Evolutionary conservation across 1,284 basidiomycete species (phyloP).

Genomic region (Rhodotorula sp.): DNA sequence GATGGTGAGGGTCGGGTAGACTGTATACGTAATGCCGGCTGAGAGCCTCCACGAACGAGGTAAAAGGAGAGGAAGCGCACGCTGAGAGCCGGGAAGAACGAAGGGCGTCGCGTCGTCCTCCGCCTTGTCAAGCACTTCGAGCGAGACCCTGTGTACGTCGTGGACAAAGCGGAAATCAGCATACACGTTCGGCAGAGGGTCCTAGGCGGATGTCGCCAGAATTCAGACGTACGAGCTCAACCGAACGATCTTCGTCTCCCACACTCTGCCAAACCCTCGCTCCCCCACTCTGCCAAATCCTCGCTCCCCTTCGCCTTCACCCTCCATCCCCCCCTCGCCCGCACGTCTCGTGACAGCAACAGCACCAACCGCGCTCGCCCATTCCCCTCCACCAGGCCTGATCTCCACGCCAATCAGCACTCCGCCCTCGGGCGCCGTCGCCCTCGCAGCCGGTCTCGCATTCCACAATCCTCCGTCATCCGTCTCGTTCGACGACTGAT

Average conservation of each 20-base stretch:
- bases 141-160: neutral
- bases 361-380: conserved; percentile 7
- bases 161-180: neutral
- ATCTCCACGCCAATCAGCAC: conserved; percentile 9
- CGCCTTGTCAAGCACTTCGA: conserved; percentile 2
- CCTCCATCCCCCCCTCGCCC: too few relatives aligned
- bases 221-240: conserved; percentile 16
- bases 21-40: neutral
- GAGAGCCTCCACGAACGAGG: neutral
- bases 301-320: neutral
- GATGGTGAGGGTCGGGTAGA: neutral
- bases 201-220: too few relatives aligned
- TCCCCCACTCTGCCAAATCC: neutral
- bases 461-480: neutral
- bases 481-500: neutral
- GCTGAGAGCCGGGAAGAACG: neutral
- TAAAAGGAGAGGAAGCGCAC: neutral
- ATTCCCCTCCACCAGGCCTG: conserved; percentile 13
- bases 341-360: neutral
- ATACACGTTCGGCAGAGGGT: too few relatives aligned
- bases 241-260: neutral
- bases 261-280: neutral
- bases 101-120: neutral
- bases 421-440: neutral
- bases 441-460: neutral